phyloP scores from a whole-genome alignment of 1,284 basidiomycete genomes.

The Fomes fomentarius region DNA sequence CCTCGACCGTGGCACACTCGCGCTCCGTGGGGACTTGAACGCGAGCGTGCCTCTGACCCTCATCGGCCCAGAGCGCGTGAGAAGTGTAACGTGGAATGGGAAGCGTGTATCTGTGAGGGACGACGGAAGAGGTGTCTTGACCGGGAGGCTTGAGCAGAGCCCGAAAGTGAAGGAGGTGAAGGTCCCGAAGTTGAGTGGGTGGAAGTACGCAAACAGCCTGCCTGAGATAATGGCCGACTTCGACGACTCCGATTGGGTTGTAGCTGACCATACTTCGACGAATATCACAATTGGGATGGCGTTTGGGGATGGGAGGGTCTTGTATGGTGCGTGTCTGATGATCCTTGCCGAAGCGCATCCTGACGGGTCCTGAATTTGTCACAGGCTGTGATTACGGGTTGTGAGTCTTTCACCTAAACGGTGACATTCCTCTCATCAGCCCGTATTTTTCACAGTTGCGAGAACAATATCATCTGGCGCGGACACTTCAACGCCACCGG shows the following conservation, averaged over 20 bases:
- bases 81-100: slow-evolving; percentile 73
- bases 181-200: slow-evolving; percentile 50
- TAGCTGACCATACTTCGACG: slow-evolving; percentile 72
- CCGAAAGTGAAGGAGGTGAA: slow-evolving; percentile 23
- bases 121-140: slow-evolving; percentile 19
- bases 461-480: slow-evolving; percentile 79
- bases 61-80: slow-evolving; percentile 54
- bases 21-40: slow-evolving; percentile 52
- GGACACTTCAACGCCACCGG: slow-evolving; percentile 73
- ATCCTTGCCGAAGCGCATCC: too few species aligned
- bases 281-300: slow-evolving; percentile 67
- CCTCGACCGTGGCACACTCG: slow-evolving; percentile 41
- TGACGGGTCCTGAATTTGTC: neutral
- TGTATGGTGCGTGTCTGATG: slow-evolving; percentile 49
- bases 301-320: slow-evolving; percentile 73
- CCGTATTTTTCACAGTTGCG: slow-evolving; percentile 55
- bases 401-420: slow-evolving; percentile 42
- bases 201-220: slow-evolving; percentile 74
- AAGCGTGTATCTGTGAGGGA: slow-evolving; percentile 40
- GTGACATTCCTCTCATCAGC: neutral
- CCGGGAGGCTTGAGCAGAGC: slow-evolving; percentile 28
- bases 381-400: slow-evolving; percentile 77
- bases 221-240: slow-evolving; percentile 65
- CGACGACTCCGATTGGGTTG: slow-evolving; percentile 64
- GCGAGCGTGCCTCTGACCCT: slow-evolving; percentile 46